A percentile compares a stretch with the other conserved stretches of the same genome.
Evolutionary conservation across 352 stramenopile species (phyloP).

Genomic region (Pythium graminicola): DNA sequence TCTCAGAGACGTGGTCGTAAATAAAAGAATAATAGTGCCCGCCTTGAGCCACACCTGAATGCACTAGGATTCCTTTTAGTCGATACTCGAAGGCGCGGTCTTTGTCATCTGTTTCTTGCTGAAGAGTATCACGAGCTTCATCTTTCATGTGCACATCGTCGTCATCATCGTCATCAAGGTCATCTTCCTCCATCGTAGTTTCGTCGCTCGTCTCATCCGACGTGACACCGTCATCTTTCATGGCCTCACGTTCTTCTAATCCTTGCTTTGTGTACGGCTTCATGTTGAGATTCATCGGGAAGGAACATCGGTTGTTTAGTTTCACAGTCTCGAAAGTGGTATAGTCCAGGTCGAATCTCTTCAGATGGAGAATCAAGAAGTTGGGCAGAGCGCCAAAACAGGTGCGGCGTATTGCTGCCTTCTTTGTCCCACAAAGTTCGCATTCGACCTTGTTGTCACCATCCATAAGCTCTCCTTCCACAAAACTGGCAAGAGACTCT

Average conservation of each 20-base stretch:
- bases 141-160: slow-evolving; percentile 18
- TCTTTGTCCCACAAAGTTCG: slow-evolving; percentile 96
- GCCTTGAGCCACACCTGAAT: slow-evolving; percentile 97
- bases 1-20: slow-evolving; percentile 82
- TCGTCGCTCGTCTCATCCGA: background rate
- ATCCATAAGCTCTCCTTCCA: slow-evolving; percentile 99
- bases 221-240: slow-evolving; percentile 12
- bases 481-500: slow-evolving; percentile 94
- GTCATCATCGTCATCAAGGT: background rate
- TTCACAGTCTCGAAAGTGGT: slow-evolving; percentile 99
- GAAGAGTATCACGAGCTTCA: slow-evolving; percentile 14
- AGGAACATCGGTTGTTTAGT: slow-evolving; percentile 97
- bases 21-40: slow-evolving; percentile 98
- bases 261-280: slow-evolving; percentile 97
- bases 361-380: slow-evolving; percentile 97
- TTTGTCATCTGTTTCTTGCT: slow-evolving; percentile 22
- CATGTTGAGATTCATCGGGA: slow-evolving; percentile 97
- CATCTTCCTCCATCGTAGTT: slow-evolving; percentile 7
- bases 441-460: slow-evolving; percentile 98
- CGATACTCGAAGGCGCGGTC: slow-evolving; percentile 96
- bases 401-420: slow-evolving; percentile 93
- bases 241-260: slow-evolving; percentile 88
- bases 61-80: slow-evolving; percentile 96
- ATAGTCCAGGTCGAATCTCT: slow-evolving; percentile 99
- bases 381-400: slow-evolving; percentile 95